A percentile compares a stretch with the other conserved stretches of the same genome.
phyloP scores from a whole-genome alignment of 2,329 filamentous ascomycete genomes.

The Fusarium sulawesiense region DNA sequence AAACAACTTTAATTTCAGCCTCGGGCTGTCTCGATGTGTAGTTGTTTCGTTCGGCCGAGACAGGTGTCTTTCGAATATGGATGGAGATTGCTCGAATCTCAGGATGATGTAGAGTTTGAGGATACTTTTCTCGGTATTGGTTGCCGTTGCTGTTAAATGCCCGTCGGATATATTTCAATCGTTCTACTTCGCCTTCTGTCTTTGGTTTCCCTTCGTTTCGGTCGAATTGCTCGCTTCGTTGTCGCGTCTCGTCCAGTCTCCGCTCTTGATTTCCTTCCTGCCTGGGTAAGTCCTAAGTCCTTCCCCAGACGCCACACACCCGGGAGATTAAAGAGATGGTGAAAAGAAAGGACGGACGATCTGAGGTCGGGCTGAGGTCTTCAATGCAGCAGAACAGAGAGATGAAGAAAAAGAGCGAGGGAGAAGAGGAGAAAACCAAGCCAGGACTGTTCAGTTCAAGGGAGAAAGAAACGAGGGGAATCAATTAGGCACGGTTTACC shows the following conservation, averaged over 20 bases:
- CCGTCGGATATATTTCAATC: conserved; percentile 16
- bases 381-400: conserved; percentile 10
- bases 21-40: background rate
- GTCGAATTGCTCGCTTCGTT: conserved; percentile 10
- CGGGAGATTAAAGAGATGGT: conserved; percentile 2
- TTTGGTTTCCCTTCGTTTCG: conserved; percentile 16
- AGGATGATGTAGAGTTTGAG: conserved; percentile 12
- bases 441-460: conserved; percentile 18
- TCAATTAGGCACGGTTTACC: conserved; percentile 24
- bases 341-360: conserved; percentile 11
- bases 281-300: conserved; percentile 8
- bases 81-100: conserved; percentile 23
- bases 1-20: conserved; percentile 19
- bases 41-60: conserved; percentile 17
- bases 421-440: conserved; percentile 7
- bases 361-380: conserved; percentile 5
- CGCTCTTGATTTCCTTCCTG: conserved; percentile 23
- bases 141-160: conserved; percentile 6
- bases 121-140: conserved; percentile 21
- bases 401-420: conserved; percentile 12
- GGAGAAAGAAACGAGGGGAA: conserved; percentile 29
- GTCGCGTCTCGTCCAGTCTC: conserved; percentile 27
- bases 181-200: conserved; percentile 11
- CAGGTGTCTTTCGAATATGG: conserved; percentile 11
- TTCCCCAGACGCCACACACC: conserved; percentile 25